Conservation (phyloP, 2,329 filamentous ascomycete genomes). For the Neopestalotiopsis sp. region DNA sequence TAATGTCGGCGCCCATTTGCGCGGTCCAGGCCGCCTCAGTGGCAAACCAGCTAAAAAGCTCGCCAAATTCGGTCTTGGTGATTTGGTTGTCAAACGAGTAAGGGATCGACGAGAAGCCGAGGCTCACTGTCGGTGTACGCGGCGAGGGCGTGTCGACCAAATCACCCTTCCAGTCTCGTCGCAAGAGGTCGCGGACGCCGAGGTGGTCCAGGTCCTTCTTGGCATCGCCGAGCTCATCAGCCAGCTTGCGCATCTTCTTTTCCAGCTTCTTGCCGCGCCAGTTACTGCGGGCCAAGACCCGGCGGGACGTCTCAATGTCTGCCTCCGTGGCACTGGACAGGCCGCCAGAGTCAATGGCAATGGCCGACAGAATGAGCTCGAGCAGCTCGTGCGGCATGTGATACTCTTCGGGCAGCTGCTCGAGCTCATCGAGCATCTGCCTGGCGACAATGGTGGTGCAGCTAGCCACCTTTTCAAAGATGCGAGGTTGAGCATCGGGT, state of each 20-base stretch:
- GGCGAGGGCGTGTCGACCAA: slow-evolving; percentile 51
- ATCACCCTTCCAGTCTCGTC: slow-evolving; percentile 54
- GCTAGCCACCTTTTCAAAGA: slow-evolving; percentile 49
- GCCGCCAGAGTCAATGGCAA: slow-evolving; percentile 51
- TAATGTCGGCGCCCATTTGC: slow-evolving; percentile 48
- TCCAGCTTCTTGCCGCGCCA: slow-evolving; percentile 45
- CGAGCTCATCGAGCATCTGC: slow-evolving; percentile 52
- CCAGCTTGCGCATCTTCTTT: slow-evolving; percentile 47
- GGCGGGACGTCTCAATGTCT: slow-evolving; percentile 43
- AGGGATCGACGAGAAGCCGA: slow-evolving; percentile 51
- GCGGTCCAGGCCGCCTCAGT: slow-evolving; percentile 54
- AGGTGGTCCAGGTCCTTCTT: slow-evolving; percentile 49
- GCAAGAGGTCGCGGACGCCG: slow-evolving; percentile 47
- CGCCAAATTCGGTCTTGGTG: slow-evolving; percentile 49
- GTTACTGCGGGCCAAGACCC: slow-evolving; percentile 46
- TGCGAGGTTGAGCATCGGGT: slow-evolving; percentile 45
- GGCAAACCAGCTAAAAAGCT: slow-evolving; percentile 55
- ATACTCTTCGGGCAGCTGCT: slow-evolving; percentile 48
- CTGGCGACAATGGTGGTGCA: slow-evolving; percentile 52
- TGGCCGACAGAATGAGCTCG: slow-evolving; percentile 51
- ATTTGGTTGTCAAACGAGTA: slow-evolving; percentile 52
- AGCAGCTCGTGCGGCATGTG: slow-evolving; percentile 54
- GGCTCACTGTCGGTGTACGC: slow-evolving; percentile 49
- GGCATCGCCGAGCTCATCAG: slow-evolving; percentile 43
- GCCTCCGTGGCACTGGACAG: slow-evolving; percentile 44